These are phyloP conservation scores for Rhododendron henanense DNA, from an alignment of 148 eudicot genomes.

Conservation along the genomic window DNA sequence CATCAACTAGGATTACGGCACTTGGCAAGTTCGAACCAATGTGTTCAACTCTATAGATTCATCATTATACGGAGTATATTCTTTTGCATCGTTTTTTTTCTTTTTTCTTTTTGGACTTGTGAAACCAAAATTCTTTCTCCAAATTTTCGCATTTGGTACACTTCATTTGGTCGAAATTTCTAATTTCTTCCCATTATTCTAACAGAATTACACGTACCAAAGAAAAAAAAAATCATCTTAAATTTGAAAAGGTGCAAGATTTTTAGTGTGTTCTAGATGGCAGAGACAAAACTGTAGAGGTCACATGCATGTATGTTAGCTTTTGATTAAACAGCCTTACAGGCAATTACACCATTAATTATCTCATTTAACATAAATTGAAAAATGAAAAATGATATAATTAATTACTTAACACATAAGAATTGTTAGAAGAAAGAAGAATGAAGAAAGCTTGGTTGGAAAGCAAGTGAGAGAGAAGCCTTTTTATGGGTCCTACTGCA, in stretches of 20 bases:
- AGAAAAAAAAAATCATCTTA: neutral
- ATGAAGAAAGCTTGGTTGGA: constrained; percentile 31
- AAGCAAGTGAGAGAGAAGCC: constrained; percentile 21
- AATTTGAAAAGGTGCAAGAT: neutral
- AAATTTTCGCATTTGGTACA: neutral
- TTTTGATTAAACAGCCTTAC: neutral
- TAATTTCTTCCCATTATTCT: neutral
- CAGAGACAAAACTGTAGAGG: neutral
- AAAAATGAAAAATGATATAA: neutral
- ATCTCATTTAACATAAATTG: neutral
- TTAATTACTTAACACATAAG: neutral
- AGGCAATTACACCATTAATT: neutral
- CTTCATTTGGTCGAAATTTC: neutral
- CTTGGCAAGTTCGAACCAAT: neutral
- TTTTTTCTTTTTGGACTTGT: neutral
- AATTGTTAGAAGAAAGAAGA: neutral
- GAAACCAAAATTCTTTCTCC: neutral
- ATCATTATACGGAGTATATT: neutral
- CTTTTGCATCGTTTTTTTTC: neutral
- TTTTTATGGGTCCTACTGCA: constrained; percentile 18
- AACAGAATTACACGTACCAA: neutral
- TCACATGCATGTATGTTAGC: neutral
- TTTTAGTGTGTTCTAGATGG: neutral
- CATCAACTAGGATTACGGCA: neutral
- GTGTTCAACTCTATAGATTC: neutral